These are phyloP conservation scores for Poa annua DNA, from an alignment of 176 grass and related monocot genomes.

Conservation along the genomic window DNA sequence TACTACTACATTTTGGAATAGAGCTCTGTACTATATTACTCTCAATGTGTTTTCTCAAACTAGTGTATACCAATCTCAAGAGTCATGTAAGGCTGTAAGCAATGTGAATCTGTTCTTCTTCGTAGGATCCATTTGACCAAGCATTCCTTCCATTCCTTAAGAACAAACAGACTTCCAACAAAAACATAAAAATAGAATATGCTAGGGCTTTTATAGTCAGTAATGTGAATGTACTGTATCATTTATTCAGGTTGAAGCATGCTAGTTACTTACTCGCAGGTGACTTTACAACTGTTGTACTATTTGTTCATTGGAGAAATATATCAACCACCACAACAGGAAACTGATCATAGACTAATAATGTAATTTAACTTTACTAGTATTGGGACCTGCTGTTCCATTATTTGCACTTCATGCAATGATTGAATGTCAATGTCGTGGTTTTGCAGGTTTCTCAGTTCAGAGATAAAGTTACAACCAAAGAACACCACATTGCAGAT, in stretches of 20 bases:
- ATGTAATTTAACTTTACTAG: neutral
- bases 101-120: conserved; percentile 12
- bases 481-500: conserved; percentile 62
- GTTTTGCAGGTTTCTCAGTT: conserved; percentile 62
- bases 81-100: conserved; percentile 17
- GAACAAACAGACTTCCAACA: neutral
- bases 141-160: neutral
- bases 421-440: conserved; percentile 35
- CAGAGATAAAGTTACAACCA: conserved; percentile 63
- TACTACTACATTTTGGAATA: conserved; percentile 33
- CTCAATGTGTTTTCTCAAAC: conserved; percentile 12
- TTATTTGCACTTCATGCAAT: conserved; percentile 22
- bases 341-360: neutral
- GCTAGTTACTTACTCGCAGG: conserved; percentile 3
- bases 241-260: neutral
- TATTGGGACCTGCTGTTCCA: neutral
- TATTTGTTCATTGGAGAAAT: conserved; percentile 17
- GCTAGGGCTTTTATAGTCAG: neutral
- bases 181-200: conserved; percentile 9
- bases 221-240: neutral
- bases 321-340: conserved; percentile 6
- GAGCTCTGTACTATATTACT: conserved; percentile 6
- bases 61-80: conserved; percentile 9
- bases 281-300: conserved; percentile 20
- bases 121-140: conserved; percentile 21